Evolutionary conservation across 176 grass and related monocot genomes (phyloP).

Genomic region (Chloris gayana): DNA sequence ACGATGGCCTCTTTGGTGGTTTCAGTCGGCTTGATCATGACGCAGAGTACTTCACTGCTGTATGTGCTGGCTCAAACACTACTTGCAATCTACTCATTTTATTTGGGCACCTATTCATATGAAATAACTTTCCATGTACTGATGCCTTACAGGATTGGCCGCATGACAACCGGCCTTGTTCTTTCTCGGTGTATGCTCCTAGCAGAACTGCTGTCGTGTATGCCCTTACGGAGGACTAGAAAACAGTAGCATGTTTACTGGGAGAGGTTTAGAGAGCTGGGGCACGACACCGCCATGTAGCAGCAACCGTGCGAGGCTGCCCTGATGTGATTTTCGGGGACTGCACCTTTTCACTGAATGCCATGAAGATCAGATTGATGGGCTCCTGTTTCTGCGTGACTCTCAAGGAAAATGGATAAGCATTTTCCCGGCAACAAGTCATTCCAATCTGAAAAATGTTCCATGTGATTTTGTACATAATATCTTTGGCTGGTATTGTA

Average conservation of each 20-base stretch:
- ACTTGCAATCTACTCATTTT: not conserved
- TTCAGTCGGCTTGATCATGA: constrained; percentile 82
- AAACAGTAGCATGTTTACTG: not conserved
- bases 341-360: not conserved
- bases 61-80: constrained; percentile 52
- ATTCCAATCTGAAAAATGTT: not conserved
- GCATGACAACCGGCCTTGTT: constrained; percentile 77
- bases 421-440: constrained; percentile 16
- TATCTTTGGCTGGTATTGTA: not conserved
- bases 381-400: constrained; percentile 8
- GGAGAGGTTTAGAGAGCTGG: constrained; percentile 5
- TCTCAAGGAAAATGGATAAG: constrained; percentile 18
- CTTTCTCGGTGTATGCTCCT: constrained; percentile 82
- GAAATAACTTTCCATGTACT: constrained; percentile 1
- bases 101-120: not conserved
- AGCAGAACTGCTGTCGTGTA: constrained; percentile 89
- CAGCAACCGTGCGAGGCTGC: constrained; percentile 14
- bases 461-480: constrained; percentile 33
- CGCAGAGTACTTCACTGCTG: constrained; percentile 74
- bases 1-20: constrained; percentile 84
- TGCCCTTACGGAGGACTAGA: constrained; percentile 55
- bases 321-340: not conserved
- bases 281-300: not conserved
- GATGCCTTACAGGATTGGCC: constrained; percentile 63
- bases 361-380: constrained; percentile 21